Conservation (phyloP, 352 stramenopile species). For the Pythium dissimile region DNA sequence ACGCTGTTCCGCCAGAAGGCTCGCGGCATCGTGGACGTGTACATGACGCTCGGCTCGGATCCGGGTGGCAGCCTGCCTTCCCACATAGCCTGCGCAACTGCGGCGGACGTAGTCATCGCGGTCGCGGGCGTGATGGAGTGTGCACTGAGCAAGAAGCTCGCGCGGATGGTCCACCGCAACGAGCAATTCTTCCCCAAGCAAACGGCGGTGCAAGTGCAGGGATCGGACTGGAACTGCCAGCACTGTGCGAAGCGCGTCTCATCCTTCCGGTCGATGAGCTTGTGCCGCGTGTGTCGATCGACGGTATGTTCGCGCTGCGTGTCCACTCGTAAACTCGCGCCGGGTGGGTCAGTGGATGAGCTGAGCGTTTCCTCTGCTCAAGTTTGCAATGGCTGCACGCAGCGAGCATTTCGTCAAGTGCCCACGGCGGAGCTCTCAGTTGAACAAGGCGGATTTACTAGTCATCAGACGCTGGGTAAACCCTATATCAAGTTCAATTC, state of each 20-base stretch:
- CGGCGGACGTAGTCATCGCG: background rate
- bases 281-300: background rate
- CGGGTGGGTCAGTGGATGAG: background rate
- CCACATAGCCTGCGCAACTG: background rate
- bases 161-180: background rate
- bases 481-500: too few relatives aligned
- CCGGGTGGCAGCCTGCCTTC: background rate
- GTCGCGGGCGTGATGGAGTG: too few relatives aligned
- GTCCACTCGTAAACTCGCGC: background rate
- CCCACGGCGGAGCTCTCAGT: too few relatives aligned
- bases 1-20: background rate
- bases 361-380: too few relatives aligned
- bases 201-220: too few relatives aligned
- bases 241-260: background rate
- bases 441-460: too few relatives aligned
- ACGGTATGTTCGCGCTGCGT: background rate
- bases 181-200: too few relatives aligned
- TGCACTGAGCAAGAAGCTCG: background rate
- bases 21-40: background rate
- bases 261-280: background rate
- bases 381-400: too few relatives aligned
- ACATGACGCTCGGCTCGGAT: background rate
- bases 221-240: too few relatives aligned
- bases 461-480: too few relatives aligned
- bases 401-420: too few relatives aligned